Evolutionary conservation across 257 asterid species (phyloP).

Genomic region (Ajuga chamaepitys): DNA sequence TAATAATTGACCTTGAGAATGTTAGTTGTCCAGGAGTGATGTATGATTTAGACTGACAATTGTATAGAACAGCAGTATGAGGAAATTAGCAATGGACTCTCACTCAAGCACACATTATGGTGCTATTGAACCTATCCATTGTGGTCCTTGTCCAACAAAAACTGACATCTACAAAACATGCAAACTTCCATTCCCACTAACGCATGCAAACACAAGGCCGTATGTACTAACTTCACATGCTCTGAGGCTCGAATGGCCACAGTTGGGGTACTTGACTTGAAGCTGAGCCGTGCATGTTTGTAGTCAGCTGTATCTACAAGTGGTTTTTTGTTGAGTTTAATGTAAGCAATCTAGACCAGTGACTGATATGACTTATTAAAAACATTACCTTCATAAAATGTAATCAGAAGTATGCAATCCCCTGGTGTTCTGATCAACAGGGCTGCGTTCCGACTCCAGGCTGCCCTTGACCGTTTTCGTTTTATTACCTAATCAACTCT

Average conservation of each 20-base stretch:
- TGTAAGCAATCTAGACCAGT: background rate
- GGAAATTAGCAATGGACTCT: background rate
- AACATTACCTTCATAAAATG: background rate
- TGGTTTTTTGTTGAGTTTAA: background rate
- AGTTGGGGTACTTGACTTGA: background rate
- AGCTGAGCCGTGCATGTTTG: background rate
- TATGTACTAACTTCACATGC: background rate
- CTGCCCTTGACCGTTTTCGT: too few relatives aligned
- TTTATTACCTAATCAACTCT: too few relatives aligned
- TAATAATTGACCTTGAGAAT: background rate
- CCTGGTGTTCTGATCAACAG: too few relatives aligned
- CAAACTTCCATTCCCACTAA: background rate
- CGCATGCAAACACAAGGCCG: background rate
- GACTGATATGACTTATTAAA: background rate
- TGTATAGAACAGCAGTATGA: background rate
- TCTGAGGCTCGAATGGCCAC: background rate
- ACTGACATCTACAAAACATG: background rate
- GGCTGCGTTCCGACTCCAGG: too few relatives aligned
- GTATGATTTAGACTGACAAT: background rate
- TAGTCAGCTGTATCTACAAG: background rate
- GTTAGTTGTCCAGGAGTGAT: background rate
- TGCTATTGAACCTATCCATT: background rate
- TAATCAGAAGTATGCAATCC: background rate
- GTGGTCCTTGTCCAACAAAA: background rate
- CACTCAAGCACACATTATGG: background rate